phyloP scores from a whole-genome alignment of 805 yeast genomes.

The Schizosaccharomyces pombe region ASM294v3 CU329670.1:4612001-4612500 shows the following conservation, averaged over 20 bases:
- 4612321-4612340: constrained; percentile 70
- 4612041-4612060: no score
- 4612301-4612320: constrained; percentile 68
- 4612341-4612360: constrained; percentile 67
- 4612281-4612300: constrained; percentile 46
- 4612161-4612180: constrained; percentile 40
- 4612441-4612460: constrained; percentile 59
- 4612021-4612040: no score
- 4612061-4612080: no score
- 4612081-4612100: no score
- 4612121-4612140: background rate
- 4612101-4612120: background rate
- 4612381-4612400: constrained; percentile 62
- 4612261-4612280: constrained; percentile 39
- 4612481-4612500: constrained; percentile 86
- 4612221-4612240: constrained; percentile 35
- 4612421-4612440: constrained; percentile 40
- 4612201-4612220: constrained; percentile 30
- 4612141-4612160: background rate
- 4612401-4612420: constrained; percentile 82
- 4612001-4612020: no score
- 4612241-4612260: constrained; percentile 66
- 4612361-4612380: constrained; percentile 67
- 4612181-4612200: constrained; percentile 67
- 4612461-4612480: constrained; percentile 85